Evolutionary conservation across 176 grass and related monocot genomes (phyloP), one percentile per base, ranked within the genome.

Genomic region (Tillandsia fasciculata): DNA sequence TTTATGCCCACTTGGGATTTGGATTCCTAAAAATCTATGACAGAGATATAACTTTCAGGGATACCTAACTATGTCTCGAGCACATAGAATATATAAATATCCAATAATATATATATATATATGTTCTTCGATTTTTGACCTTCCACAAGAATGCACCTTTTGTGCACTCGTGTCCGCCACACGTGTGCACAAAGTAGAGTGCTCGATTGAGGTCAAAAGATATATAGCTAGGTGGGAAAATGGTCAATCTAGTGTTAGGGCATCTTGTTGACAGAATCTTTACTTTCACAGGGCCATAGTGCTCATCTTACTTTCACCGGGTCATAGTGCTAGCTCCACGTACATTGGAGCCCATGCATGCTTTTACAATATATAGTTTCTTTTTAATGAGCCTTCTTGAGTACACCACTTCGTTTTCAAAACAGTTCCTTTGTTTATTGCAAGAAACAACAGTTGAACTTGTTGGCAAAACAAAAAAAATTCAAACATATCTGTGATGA

Each of bases 51-150:
- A 84, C 75, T 75, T 82, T 88, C 72, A 64, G 42, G 73, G 48
- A 42, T 82, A 82, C 78, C 78, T 85, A 88, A 84, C 75, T 72
- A 72, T 72, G 33, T 76, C 74, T 57, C 68, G 58, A 54, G 74
- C 59, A 69, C 50, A 76, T 52, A 69, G 63, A 51, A 59, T 81
- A 59, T 72, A 52, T 65, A 82, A 66, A 80, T 59, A 80, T 72
- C 52, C 56, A 17, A 59, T 59, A 18, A 9, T 1, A 8, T 59
- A 17, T 59, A 9, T 1, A 8, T 59, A 17, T 59, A 61, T 18
- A 61, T 61, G 56, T 42, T 42, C 33, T 42, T 6, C 33, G 4
- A 42, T 7, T 42, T 42, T 42, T 18, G 56, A 61, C 56, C 2
- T 61, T 61, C 17, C 56, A 63, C 28, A 26, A 66, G 73, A 86